A percentile compares a stretch with the other conserved stretches of the same genome.
These are phyloP conservation scores for Wickerhamiella hasegawae DNA, from an alignment of 805 yeast species.

Conservation along the genomic window DNA sequence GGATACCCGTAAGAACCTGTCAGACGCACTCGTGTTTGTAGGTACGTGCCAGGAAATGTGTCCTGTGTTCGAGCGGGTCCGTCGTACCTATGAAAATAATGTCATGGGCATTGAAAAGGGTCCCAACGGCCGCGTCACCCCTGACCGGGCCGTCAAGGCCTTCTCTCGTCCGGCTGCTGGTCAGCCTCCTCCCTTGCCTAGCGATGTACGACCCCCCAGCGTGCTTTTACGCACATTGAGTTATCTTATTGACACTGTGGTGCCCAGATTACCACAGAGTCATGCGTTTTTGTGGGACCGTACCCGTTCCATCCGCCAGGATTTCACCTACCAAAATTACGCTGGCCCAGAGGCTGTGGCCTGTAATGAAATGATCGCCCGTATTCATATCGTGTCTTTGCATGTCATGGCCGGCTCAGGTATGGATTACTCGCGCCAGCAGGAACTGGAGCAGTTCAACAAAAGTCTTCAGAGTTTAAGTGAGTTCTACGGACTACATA, in stretches of 20 bases:
- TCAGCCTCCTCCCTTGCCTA: conserved; percentile 93
- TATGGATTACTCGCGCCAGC: conserved; percentile 77
- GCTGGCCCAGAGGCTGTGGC: conserved; percentile 87
- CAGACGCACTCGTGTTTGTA: conserved; percentile 71
- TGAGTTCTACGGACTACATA: conserved; percentile 59
- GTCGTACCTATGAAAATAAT: conserved; percentile 76
- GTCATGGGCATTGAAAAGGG: conserved; percentile 66
- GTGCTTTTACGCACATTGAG: conserved; percentile 50
- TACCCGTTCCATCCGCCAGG: conserved; percentile 91
- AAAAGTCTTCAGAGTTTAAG: conserved; percentile 78
- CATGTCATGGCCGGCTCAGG: conserved; percentile 68
- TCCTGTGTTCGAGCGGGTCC: conserved; percentile 79
- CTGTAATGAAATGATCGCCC: conserved; percentile 79
- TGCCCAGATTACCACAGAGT: conserved; percentile 59
- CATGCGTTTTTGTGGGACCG: conserved; percentile 95
- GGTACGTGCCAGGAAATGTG: conserved; percentile 94
- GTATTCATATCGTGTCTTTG: conserved; percentile 67
- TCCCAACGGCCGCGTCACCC: conserved; percentile 42
- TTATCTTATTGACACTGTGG: conserved; percentile 47
- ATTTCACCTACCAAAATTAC: conserved; percentile 87
- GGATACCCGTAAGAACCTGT: conserved; percentile 63
- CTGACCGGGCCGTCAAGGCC: conserved; percentile 62
- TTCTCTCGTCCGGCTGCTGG: conserved; percentile 97
- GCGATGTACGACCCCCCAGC: conserved; percentile 91
- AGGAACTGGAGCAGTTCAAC: conserved; percentile 86